Conservation (phyloP, 805 yeast species). For the Candida dendrica region DNA sequence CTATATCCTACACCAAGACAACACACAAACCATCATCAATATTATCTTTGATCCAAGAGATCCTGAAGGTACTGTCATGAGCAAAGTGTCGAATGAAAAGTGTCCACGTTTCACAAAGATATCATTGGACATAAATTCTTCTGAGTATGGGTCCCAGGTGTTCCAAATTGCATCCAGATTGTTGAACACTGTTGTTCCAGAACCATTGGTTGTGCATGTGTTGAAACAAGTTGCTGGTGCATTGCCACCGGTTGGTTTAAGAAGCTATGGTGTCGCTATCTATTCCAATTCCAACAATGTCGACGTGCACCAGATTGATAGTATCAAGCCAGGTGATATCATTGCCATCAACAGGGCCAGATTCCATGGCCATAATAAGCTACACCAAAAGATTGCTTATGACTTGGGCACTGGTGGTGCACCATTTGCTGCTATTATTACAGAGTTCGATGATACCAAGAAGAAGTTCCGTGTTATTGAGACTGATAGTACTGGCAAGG, state of each 20-base stretch:
- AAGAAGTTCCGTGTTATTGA: conserved; percentile 65
- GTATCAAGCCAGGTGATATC: conserved; percentile 78
- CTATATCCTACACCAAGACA: conserved; percentile 66
- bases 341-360: conserved; percentile 68
- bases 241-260: conserved; percentile 53
- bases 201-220: conserved; percentile 28
- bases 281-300: conserved; percentile 48
- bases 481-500: conserved; percentile 39
- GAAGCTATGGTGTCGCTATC: conserved; percentile 67
- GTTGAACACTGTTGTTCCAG: conserved; percentile 19
- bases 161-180: conserved; percentile 35
- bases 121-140: conserved; percentile 41
- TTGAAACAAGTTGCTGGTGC: conserved; percentile 33
- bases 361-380: conserved; percentile 57
- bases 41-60: conserved; percentile 46
- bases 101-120: conserved; percentile 42
- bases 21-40: conserved; percentile 57
- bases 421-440: conserved; percentile 55
- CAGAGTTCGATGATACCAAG: conserved; percentile 70
- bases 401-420: conserved; percentile 49
- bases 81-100: conserved; percentile 27
- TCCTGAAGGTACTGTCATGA: conserved; percentile 41
- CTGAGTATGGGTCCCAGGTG: conserved; percentile 44
- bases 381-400: conserved; percentile 49
- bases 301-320: conserved; percentile 46